phyloP scores from a whole-genome alignment of 306 rosid genomes.

The Prunus mira region DNA sequence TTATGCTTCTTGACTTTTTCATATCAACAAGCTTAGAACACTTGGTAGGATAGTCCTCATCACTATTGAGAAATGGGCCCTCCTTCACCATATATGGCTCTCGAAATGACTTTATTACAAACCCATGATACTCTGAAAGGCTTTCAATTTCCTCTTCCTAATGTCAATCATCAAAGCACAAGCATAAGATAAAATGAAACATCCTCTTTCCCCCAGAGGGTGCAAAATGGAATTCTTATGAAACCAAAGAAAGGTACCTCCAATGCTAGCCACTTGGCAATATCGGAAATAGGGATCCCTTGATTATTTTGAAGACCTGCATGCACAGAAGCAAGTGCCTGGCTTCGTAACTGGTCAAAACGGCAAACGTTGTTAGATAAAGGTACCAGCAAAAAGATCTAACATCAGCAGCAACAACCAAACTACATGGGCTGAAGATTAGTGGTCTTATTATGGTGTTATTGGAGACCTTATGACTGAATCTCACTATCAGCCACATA shows the following conservation, averaged over 20 bases:
- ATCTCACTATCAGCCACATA: not conserved
- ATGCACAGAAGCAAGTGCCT: constrained; percentile 95
- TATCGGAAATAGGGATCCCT: constrained; percentile 79
- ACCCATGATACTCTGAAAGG: constrained; percentile 82
- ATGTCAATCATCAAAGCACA: constrained; percentile 29
- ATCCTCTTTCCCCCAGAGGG: not conserved
- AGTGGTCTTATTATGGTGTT: not conserved
- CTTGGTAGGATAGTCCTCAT: constrained; percentile 78
- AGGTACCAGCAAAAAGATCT: not conserved
- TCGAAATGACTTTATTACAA: constrained; percentile 57
- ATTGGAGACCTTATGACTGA: not conserved
- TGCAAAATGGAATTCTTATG: constrained; percentile 15
- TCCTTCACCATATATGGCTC: constrained; percentile 90
- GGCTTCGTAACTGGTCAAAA: constrained; percentile 75
- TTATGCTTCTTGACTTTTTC: constrained; percentile 65
- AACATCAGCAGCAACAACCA: not conserved
- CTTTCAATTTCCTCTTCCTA: constrained; percentile 82
- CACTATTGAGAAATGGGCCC: constrained; percentile 71
- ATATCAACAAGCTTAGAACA: constrained; percentile 73
- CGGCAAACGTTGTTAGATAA: constrained; percentile 9
- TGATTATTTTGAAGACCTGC: constrained; percentile 86
- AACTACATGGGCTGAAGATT: not conserved
- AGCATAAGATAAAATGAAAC: constrained; percentile 26
- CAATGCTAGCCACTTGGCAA: constrained; percentile 87
- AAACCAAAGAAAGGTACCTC: constrained; percentile 59